Evolutionary conservation across 352 stramenopile species (phyloP), one percentile per base, ranked within the genome.

Genomic region (Phytophthora pini): DNA sequence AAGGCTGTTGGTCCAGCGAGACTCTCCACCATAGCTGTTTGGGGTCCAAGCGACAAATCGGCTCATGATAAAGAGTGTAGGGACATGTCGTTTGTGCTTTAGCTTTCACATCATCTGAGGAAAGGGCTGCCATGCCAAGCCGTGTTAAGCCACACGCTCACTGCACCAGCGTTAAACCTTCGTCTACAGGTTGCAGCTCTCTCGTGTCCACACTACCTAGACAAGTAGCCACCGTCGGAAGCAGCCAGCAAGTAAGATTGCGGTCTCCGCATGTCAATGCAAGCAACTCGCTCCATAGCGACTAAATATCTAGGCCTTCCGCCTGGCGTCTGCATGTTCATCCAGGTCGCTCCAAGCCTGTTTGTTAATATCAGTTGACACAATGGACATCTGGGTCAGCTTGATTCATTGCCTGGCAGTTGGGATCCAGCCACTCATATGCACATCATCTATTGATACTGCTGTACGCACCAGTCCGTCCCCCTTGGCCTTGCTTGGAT

Each of bases 321-420:
- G 15, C 0, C 8, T 56, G 40, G 48, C 54, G n/a, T 67, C 46
- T 15, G 54, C 59, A 29, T 80, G 69, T 1, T 77, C 68, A 51
- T 90, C 82, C 61, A 89, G 85, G 48, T 87, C 79, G 56, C 77
- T 90, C 84, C 82, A 92, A 11, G 71, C 80, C 82, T 92, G 17
- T 20, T 20, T 20, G 17, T 20, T 20, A 20, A 20, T 20, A 56
- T 0, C 9, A 50, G 44, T 53, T 40, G 43, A 39, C 22, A 45
- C 6, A 22, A 24, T 7, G 2, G 13, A 11, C 41, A 60, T 51
- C 5, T 61, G 50, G 10, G 26, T 74, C 12, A 64, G 34, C 55
- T 64, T 46, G 27, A 59, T 61, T 63, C 22, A 63, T 44, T 22
- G 24, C 22, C 3, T 22, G 17, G 24, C 26, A 57, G 34, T 39